Evolutionary conservation across 129 eudicot genomes (phyloP).

Genomic region (Chrysanthemum seticuspe): DNA sequence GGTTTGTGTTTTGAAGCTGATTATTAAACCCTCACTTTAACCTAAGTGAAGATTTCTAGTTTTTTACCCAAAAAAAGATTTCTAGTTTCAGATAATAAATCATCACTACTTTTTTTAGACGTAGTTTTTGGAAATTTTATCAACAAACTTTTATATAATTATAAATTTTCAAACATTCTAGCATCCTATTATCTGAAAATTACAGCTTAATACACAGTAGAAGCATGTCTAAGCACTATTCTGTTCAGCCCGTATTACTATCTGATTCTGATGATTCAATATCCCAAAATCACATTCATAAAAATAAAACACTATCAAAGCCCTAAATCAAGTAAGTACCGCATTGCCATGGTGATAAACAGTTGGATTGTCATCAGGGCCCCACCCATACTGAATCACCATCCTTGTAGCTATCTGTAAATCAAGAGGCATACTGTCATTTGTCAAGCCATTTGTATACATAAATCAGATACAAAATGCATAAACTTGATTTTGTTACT

Average conservation of each 20-base stretch:
- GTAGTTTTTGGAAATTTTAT: not conserved
- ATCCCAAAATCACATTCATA: not conserved
- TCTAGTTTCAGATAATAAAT: not conserved
- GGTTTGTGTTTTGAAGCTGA: not conserved
- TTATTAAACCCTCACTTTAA: not conserved
- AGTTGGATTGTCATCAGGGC: conserved; percentile 77
- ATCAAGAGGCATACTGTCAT: conserved; percentile 20
- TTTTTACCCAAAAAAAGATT: not conserved
- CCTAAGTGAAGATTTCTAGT: not conserved
- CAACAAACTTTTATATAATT: not conserved
- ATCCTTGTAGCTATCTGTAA: conserved; percentile 88
- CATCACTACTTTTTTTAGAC: not conserved
- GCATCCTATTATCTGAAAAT: not conserved
- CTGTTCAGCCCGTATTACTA: not conserved
- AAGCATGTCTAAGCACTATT: not conserved
- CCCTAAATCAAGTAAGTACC: conserved; percentile 38
- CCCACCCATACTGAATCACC: conserved; percentile 98
- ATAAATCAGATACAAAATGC: conserved; percentile 12
- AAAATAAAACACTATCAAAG: not conserved
- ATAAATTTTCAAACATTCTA: not conserved
- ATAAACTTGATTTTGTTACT: conserved; percentile 9
- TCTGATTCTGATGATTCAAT: not conserved
- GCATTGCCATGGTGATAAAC: conserved; percentile 78
- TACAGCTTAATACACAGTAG: not conserved
- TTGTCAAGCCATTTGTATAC: conserved; percentile 12